Conservation (phyloP, 2,329 filamentous ascomycete genomes). For the Xylaria sp. region DNA sequence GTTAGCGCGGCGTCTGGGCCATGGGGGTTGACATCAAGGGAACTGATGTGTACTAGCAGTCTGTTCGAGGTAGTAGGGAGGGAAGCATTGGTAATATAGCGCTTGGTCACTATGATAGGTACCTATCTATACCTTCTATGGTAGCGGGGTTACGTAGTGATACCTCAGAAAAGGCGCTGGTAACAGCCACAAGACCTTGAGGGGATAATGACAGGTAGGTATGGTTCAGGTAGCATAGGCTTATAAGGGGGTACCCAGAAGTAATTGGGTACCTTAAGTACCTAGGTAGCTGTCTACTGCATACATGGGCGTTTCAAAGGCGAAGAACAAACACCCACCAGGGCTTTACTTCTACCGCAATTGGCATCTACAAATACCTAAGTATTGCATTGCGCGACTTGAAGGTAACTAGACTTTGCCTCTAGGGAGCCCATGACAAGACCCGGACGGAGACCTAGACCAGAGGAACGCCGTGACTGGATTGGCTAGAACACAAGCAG, state of each 20-base stretch:
- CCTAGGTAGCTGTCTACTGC: background rate
- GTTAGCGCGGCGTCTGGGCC: conserved; percentile 1
- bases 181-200: background rate
- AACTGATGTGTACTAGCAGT: background rate
- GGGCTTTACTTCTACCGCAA: background rate
- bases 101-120: background rate
- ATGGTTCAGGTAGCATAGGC: background rate
- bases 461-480: conserved; percentile 2
- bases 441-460: background rate
- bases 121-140: background rate
- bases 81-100: background rate
- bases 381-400: background rate
- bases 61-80: background rate
- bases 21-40: background rate
- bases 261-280: background rate
- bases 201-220: background rate
- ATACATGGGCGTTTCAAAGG: background rate
- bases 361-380: background rate
- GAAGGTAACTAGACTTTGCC: background rate
- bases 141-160: background rate
- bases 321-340: background rate
- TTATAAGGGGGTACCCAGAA: background rate
- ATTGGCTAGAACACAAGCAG: conserved; percentile 19
- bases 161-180: background rate
- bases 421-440: conserved; percentile 1